Percentiles rank a stretch among this genome's conserved stretches.
phyloP scores from a whole-genome alignment of 352 stramenopile genomes.

The Phytopythium vexans region DNA sequence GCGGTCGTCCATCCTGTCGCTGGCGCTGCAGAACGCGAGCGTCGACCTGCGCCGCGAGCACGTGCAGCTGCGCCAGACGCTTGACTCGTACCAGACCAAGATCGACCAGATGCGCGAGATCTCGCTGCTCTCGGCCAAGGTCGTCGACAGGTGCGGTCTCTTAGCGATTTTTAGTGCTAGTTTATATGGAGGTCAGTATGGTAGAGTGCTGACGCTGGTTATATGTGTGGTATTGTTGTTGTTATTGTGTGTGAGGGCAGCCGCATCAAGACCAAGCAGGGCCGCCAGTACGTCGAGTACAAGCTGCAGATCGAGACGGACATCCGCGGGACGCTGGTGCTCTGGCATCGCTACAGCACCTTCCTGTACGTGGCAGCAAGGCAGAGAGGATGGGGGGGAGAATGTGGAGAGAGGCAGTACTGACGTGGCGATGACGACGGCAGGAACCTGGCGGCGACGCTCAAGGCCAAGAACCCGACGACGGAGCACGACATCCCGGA shows the following conservation, averaged over 20 bases:
- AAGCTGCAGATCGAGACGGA: conserved; percentile 87
- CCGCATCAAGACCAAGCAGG: conserved; percentile 84
- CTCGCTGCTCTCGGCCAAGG: conserved; percentile 77
- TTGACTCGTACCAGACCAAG: conserved; percentile 87
- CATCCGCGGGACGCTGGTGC: conserved; percentile 78
- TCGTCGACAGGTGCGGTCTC: conserved; percentile 69
- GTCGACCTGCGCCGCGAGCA: conserved; percentile 78
- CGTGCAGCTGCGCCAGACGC: conserved; percentile 77
- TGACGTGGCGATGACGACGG: neutral
- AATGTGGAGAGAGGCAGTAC: neutral
- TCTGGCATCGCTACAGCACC: conserved; percentile 88
- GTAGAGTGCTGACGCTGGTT: conserved; percentile 5
- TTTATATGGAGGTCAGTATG: neutral
- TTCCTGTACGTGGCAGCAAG: conserved; percentile 56
- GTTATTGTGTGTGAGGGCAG: conserved; percentile 17
- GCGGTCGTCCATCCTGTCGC: conserved; percentile 68
- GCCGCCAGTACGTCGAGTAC: conserved; percentile 86
- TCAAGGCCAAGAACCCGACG: conserved; percentile 78
- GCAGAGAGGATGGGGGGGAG: too few relatives aligned
- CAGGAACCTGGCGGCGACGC: conserved; percentile 72
- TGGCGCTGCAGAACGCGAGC: conserved; percentile 75
- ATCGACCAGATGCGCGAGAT: conserved; percentile 88
- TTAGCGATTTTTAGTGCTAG: neutral
- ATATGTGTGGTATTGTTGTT: conserved; percentile 11
- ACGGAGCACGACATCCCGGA: conserved; percentile 74